A percentile compares a stretch with the other conserved stretches of the same genome.
phyloP scores from a whole-genome alignment of 495 filamentous ascomycete genomes.

The Pseudoneurospora amorphoporcata region DNA sequence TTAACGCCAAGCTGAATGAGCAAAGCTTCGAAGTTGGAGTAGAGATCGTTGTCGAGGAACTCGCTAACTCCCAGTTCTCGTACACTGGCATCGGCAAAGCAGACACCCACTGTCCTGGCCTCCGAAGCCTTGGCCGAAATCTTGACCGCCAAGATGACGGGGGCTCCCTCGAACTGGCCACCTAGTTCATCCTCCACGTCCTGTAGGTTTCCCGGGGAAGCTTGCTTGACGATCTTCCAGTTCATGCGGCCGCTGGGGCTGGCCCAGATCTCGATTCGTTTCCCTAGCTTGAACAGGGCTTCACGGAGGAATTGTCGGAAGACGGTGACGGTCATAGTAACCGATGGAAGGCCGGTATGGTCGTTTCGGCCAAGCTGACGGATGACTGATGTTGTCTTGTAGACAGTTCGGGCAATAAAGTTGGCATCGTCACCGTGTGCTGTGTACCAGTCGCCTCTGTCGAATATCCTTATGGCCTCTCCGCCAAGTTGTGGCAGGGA shows the following conservation, averaged over 20 bases:
- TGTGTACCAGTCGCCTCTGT: constrained; percentile 90
- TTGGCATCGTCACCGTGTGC: constrained; percentile 86
- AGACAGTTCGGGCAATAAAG: constrained; percentile 89
- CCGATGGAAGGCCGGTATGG: constrained; percentile 74
- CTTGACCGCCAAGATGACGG: constrained; percentile 91
- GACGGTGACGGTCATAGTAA: constrained; percentile 86
- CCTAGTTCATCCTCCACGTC: constrained; percentile 96
- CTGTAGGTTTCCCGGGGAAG: constrained; percentile 91
- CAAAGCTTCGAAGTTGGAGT: constrained; percentile 94
- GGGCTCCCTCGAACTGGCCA: constrained; percentile 74
- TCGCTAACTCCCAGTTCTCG: constrained; percentile 94
- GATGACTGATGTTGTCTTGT: constrained; percentile 94
- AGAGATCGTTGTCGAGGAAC: constrained; percentile 95
- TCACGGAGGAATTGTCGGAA: constrained; percentile 94
- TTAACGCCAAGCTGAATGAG: constrained; percentile 94
- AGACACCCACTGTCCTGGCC: constrained; percentile 81
- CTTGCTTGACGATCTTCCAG: constrained; percentile 87
- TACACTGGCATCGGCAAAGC: constrained; percentile 96
- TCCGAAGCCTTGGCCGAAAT: constrained; percentile 78
- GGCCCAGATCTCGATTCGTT: constrained; percentile 83
- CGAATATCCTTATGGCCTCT: constrained; percentile 81
- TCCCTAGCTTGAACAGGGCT: constrained; percentile 81
- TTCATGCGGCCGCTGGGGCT: constrained; percentile 62
- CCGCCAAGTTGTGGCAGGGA: constrained; percentile 55
- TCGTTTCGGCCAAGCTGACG: constrained; percentile 78